Percentiles rank a stretch among this genome's conserved stretches.
Evolutionary conservation across 1,139 yeast species (phyloP).

Genomic region (Pichia sp.): DNA sequence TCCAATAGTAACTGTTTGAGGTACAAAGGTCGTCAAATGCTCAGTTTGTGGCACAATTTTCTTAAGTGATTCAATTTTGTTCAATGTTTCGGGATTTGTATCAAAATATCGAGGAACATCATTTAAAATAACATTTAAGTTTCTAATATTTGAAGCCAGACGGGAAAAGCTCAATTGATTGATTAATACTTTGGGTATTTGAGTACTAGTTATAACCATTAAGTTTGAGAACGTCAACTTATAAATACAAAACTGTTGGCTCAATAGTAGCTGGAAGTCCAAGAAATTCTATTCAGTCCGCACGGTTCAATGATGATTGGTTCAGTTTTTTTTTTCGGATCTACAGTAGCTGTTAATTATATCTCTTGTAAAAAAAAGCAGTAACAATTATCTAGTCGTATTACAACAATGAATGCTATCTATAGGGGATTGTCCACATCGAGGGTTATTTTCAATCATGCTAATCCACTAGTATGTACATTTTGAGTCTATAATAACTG

Average conservation of each 20-base stretch:
- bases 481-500: too few species aligned
- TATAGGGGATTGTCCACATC: not conserved
- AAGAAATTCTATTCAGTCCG: too few species aligned
- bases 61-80: conserved; percentile 14
- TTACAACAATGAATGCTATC: not conserved
- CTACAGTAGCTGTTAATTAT: too few species aligned
- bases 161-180: conserved; percentile 1
- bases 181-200: too few species aligned
- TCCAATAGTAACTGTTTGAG: conserved; percentile 22
- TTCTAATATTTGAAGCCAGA: not conserved
- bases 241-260: too few species aligned
- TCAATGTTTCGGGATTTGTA: conserved; percentile 4
- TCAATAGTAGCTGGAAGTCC: too few species aligned
- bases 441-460: not conserved
- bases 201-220: too few species aligned
- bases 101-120: conserved; percentile 12
- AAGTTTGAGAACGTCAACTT: too few species aligned
- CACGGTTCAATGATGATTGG: too few species aligned
- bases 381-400: too few species aligned
- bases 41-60: conserved; percentile 10
- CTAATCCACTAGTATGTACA: conserved; percentile 1
- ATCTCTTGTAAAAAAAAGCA: too few species aligned
- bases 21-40: conserved; percentile 11
- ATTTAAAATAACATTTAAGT: conserved; percentile 6
- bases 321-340: too few species aligned